Conservation (phyloP, 1,139 yeast genomes). For the Candida tunisiensis region DNA sequence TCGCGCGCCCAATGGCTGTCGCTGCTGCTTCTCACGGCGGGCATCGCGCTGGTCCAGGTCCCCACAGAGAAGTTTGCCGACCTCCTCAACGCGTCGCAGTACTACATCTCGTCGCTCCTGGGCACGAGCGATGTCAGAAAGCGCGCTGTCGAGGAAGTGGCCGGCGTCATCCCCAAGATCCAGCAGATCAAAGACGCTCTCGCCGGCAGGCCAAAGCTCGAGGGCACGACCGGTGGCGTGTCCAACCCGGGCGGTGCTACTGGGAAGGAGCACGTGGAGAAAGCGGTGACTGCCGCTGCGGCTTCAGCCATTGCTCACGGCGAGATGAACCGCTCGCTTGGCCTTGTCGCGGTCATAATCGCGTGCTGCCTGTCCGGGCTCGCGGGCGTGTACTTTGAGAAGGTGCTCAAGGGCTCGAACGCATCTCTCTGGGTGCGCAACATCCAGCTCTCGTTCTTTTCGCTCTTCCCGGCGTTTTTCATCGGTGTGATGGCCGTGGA, state of each 20-base stretch:
- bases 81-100: conserved; percentile 6
- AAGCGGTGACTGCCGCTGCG: conserved; percentile 3
- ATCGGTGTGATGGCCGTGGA: conserved; percentile 22
- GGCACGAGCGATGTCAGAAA: too few species aligned
- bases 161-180: too few species aligned
- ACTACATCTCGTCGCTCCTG: too few species aligned
- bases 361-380: conserved; percentile 24
- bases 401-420: conserved; percentile 22
- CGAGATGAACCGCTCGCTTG: conserved; percentile 15
- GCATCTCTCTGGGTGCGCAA: conserved; percentile 24
- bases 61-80: conserved; percentile 15
- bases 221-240: too few species aligned
- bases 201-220: too few species aligned
- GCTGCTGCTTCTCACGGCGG: conserved; percentile 19
- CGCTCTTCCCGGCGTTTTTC: conserved; percentile 23
- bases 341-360: conserved; percentile 21
- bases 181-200: too few species aligned
- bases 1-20: conserved; percentile 21
- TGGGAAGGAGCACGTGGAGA: too few species aligned
- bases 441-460: conserved; percentile 23
- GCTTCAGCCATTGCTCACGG: conserved; percentile 8
- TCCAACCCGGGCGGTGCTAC: too few species aligned
- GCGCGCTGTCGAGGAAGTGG: neutral
- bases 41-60: conserved; percentile 25
- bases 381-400: conserved; percentile 27